Evolutionary conservation across 495 filamentous ascomycete genomes (phyloP).

Genomic region (Penicillium alfredii): DNA sequence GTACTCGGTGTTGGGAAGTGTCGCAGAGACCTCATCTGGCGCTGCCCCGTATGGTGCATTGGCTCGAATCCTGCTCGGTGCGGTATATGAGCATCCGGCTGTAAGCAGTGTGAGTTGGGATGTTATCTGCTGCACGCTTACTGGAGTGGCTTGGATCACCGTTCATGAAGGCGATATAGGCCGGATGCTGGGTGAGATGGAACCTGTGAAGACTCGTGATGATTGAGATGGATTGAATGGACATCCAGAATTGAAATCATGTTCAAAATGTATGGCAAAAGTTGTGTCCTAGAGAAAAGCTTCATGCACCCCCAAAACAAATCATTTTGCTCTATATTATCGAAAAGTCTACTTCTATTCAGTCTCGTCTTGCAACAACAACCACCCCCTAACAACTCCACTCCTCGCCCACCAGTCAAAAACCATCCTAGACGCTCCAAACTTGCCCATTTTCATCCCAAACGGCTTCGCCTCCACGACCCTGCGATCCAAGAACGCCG

Average conservation of each 20-base stretch:
- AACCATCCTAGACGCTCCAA: conserved; percentile 24
- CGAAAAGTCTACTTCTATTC: conserved; percentile 9
- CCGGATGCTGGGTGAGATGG: conserved; percentile 12
- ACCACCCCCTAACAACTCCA: conserved; percentile 36
- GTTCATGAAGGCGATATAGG: conserved; percentile 9
- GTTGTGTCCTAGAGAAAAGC: too few species aligned
- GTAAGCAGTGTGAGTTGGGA: conserved; percentile 29
- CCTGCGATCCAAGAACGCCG: conserved; percentile 26
- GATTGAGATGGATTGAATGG: background rate
- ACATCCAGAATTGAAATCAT: background rate
- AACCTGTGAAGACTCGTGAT: background rate
- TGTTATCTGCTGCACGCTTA: conserved; percentile 19
- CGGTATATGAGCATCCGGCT: conserved; percentile 24
- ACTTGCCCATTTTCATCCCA: conserved; percentile 37
- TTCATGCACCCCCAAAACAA: too few species aligned
- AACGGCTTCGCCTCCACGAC: conserved; percentile 24
- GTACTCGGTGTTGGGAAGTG: conserved; percentile 6
- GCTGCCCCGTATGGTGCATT: conserved; percentile 2
- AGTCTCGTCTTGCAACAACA: conserved; percentile 37
- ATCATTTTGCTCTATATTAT: too few species aligned
- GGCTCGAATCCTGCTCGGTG: conserved; percentile 7
- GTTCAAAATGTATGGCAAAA: too few species aligned
- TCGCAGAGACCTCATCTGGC: background rate
- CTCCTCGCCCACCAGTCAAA: conserved; percentile 44
- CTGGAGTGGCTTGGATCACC: conserved; percentile 8